phyloP scores from a whole-genome alignment of 805 yeast genomes.

The Myxozyma mucilagina region DNA sequence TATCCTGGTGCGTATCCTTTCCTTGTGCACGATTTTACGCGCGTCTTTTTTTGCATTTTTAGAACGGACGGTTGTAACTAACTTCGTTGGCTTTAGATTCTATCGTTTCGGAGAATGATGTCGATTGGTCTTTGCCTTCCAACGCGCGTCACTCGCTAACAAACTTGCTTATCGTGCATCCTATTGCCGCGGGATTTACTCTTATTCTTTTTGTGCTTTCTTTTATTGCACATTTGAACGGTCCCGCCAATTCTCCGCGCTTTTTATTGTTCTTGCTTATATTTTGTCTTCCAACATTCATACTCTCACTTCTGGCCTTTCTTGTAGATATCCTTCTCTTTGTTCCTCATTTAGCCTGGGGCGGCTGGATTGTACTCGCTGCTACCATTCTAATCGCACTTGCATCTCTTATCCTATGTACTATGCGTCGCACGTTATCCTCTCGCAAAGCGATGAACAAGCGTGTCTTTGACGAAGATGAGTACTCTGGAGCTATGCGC shows the following conservation, averaged over 20 bases:
- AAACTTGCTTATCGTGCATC: constrained; percentile 64
- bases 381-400: constrained; percentile 66
- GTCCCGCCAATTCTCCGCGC: constrained; percentile 43
- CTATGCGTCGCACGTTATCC: constrained; percentile 66
- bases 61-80: neutral
- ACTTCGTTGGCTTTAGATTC: constrained; percentile 3
- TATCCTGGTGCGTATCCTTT: constrained; percentile 37
- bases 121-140: constrained; percentile 56
- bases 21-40: neutral
- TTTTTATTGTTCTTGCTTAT: constrained; percentile 55
- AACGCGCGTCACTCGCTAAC: constrained; percentile 60
- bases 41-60: neutral
- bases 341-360: constrained; percentile 70
- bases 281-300: constrained; percentile 66
- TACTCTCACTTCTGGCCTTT: constrained; percentile 70
- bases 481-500: constrained; percentile 16
- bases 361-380: constrained; percentile 80
- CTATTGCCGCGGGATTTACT: constrained; percentile 60
- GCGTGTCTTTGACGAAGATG: constrained; percentile 24
- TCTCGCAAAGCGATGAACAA: constrained; percentile 37
- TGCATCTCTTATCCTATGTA: constrained; percentile 65
- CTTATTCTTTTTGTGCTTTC: constrained; percentile 48
- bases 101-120: constrained; percentile 39
- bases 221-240: constrained; percentile 44
- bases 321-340: constrained; percentile 80